Evolutionary conservation across 2,329 filamentous ascomycete genomes (phyloP), one percentile per base, ranked within the genome.

Genomic region (Claviceps paspali): DNA sequence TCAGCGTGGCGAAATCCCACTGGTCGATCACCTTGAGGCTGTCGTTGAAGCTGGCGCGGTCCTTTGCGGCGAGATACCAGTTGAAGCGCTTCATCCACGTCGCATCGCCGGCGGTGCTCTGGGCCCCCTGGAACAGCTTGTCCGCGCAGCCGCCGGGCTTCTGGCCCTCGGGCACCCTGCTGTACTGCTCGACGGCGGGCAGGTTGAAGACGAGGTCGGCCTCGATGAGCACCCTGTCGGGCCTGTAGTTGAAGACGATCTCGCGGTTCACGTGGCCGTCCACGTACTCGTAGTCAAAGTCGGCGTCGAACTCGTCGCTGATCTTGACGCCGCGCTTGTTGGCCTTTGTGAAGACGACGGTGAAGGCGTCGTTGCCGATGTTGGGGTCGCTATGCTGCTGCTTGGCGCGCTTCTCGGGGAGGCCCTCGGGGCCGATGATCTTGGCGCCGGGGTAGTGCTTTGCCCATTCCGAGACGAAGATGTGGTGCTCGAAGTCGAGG

Each of bases 141-240:
- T 61, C 62, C 4, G 63, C 31, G 10, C 67, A 39, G 22, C 62
- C 60, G 15, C 55, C 41, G 27, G 53, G 46, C 12, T 44, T 42
- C 36, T 60, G 50, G 6, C 45, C 43, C 21, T 51, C 50, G n/a
- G 42, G 77, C 72, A 50, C 60, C 64, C 62, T 82, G 70, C 45
- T 92, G 60, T 84, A 95, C 62, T 96, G 91, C 62, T 98, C 91
- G 0, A 64, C 74, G 1, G 85, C 75, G 0, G 91, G 91, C 24
- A 94, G 62, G 56, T 95, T 96, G 68, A 96, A 96, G 46, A 96
- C 54, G 29, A 96, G 60, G 57, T 98, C 91, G 5, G 86, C 91
- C 61, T 94, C 65, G 52, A 98, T 87, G 31, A 98, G 61, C 0
- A 85, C 81, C 39, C 67, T 64, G 10, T 82, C 78, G 0, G 83